Percentiles rank a stretch among this genome's conserved stretches.
phyloP scores from a whole-genome alignment of 306 rosid species.

The Prunus mume region DNA sequence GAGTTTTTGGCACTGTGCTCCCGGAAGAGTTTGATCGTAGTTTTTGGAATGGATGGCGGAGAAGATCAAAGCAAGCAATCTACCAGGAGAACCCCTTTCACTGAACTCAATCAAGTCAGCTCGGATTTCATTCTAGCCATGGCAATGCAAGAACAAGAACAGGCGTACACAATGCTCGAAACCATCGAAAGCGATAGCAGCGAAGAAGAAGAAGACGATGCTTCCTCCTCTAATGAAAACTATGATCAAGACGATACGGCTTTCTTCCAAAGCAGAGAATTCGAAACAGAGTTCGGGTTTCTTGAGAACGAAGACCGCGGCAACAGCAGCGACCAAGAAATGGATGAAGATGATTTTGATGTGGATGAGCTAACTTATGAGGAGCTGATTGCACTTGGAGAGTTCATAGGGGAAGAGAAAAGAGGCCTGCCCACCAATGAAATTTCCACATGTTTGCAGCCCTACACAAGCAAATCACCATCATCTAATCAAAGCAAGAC shows the following conservation, averaged over 20 bases:
- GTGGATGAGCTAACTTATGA: slow-evolving; percentile 76
- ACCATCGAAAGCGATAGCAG: slow-evolving; percentile 54
- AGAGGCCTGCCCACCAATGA: slow-evolving; percentile 62
- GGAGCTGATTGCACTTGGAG: slow-evolving; percentile 73
- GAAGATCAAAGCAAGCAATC: slow-evolving; percentile 52
- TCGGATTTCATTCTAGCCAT: slow-evolving; percentile 53
- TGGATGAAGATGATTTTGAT: slow-evolving; percentile 45
- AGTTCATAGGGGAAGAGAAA: slow-evolving; percentile 69
- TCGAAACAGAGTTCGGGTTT: slow-evolving; percentile 35
- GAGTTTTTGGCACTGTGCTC: slow-evolving; percentile 8
- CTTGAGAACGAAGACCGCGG: slow-evolving; percentile 35
- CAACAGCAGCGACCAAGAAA: slow-evolving; percentile 36
- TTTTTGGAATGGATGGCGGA: slow-evolving; percentile 44
- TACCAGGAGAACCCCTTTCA: slow-evolving; percentile 45
- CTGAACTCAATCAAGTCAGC: slow-evolving; percentile 54
- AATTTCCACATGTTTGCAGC: slow-evolving; percentile 50
- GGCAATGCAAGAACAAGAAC: slow-evolving; percentile 61
- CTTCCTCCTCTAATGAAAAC: background rate
- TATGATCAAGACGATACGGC: slow-evolving; percentile 23
- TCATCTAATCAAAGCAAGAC: slow-evolving; percentile 18
- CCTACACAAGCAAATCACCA: slow-evolving; percentile 22
- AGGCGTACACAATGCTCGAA: slow-evolving; percentile 33
- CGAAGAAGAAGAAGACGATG: slow-evolving; percentile 17
- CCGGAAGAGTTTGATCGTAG: slow-evolving; percentile 8
- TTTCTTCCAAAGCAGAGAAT: slow-evolving; percentile 31